Evolutionary conservation across 192 early-diverging fungal genomes (phyloP).

Genomic region (Entomortierella beljakovae): DNA sequence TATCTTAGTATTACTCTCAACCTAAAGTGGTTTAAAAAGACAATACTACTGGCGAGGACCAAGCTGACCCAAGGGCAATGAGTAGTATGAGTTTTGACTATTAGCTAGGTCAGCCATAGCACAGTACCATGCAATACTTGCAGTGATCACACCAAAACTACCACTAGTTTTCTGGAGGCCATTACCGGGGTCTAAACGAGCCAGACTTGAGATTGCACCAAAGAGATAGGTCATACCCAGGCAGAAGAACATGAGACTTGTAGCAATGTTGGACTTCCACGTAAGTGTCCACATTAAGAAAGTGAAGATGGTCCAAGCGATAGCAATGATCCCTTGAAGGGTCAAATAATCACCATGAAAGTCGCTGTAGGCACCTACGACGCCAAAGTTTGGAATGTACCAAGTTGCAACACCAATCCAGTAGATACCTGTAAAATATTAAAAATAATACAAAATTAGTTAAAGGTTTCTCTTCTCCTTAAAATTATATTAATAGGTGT

Average conservation of each 20-base stretch:
- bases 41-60: constrained; percentile 38
- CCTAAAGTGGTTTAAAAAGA: too few species aligned
- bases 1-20: too few species aligned
- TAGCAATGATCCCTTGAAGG: constrained; percentile 58
- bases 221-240: constrained; percentile 59
- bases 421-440: constrained; percentile 54
- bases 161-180: constrained; percentile 53
- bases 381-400: constrained; percentile 63
- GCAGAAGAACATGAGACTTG: constrained; percentile 54
- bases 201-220: constrained; percentile 52
- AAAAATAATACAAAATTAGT: too few species aligned
- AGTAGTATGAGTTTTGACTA: constrained; percentile 62
- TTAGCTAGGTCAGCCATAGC: constrained; percentile 64
- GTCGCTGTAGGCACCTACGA: constrained; percentile 49
- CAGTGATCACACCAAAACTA: constrained; percentile 59
- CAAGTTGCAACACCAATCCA: constrained; percentile 65
- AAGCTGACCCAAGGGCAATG: constrained; percentile 56
- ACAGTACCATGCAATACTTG: constrained; percentile 63
- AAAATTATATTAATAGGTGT: too few species aligned
- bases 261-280: constrained; percentile 59
- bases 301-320: constrained; percentile 65
- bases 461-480: too few species aligned
- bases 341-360: constrained; percentile 55
- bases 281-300: constrained; percentile 63
- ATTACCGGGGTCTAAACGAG: constrained; percentile 57